phyloP scores from a whole-genome alignment of 371 early-diverging fungal genomes.

The Rhizopus arrhizus region DNA sequence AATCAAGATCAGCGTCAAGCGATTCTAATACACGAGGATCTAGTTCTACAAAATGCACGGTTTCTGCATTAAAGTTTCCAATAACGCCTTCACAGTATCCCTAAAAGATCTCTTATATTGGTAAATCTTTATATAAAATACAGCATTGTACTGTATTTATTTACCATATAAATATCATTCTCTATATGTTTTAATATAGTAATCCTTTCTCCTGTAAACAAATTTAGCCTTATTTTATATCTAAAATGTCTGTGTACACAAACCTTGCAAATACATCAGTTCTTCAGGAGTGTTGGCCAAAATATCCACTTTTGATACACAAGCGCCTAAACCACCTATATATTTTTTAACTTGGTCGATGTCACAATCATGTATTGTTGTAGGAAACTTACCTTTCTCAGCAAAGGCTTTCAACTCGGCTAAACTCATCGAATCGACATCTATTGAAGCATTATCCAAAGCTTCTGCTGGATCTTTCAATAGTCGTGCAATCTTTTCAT shows the following conservation, averaged over 20 bases:
- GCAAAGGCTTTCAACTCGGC: constrained; percentile 46
- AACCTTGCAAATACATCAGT: constrained; percentile 63
- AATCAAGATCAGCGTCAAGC: constrained; percentile 46
- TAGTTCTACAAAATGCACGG: constrained; percentile 60
- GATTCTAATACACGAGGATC: constrained; percentile 55
- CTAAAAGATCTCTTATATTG: constrained; percentile 19
- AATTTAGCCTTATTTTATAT: neutral
- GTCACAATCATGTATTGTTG: neutral
- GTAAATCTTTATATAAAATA: neutral
- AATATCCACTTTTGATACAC: constrained; percentile 56
- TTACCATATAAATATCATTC: constrained; percentile 49
- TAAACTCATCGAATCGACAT: constrained; percentile 39
- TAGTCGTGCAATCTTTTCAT: constrained; percentile 36
- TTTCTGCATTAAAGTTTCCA: constrained; percentile 58
- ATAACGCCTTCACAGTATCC: constrained; percentile 65
- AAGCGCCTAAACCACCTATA: constrained; percentile 52
- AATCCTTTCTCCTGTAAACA: constrained; percentile 44
- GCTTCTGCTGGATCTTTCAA: constrained; percentile 42
- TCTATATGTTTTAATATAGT: constrained; percentile 48
- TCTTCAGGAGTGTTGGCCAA: constrained; percentile 54
- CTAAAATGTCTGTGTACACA: neutral
- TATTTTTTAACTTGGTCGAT: neutral
- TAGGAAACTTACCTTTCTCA: constrained; percentile 34
- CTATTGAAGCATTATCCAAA: constrained; percentile 30
- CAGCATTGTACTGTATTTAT: neutral